Evolutionary conservation across 306 rosid genomes (phyloP), one percentile per base, ranked within the genome.

Genomic region (Oemleria cerasiformis): DNA sequence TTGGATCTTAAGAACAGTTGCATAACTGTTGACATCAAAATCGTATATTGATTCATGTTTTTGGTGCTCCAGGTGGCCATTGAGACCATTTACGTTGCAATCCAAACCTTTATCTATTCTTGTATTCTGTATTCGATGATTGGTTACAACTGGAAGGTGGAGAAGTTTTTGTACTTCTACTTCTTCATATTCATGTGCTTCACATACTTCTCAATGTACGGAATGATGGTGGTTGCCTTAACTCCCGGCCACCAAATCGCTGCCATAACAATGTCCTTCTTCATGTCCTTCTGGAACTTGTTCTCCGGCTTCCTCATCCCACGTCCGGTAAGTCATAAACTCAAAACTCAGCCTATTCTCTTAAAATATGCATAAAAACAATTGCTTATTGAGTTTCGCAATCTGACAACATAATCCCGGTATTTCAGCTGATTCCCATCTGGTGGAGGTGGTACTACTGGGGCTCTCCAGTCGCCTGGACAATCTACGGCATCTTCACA

Each of bases 401-500:
- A 30, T 30, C 36, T 30, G 36, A 30, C 36, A 30, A 30, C 36
- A 30, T 30, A 30, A 30, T 30, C 36, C 36, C 3, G 36, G 36
- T 1, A 3, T 30, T 30, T 59, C 86, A 88, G 97, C 77, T 73
- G 47, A 92, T 89, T 65, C 96, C 97, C 2, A 50, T 84, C 40
- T 92, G 96, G 97, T 87, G 96, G 96, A 87, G 93, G 64, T 92
- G 96, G 97, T 87, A 89, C 73, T 86, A 89, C 67, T 89, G 93
- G 97, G 85, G 74, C 1, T 89, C 92, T 9, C 97, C 97, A 5
- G 75, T 84, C 51, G 88, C 97, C 6, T 92, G 97, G 97, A 81
- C 96, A 39, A 78, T 92, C 57, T 87, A 92, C 65, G 97, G 97
- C 3, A 5, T 85, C 9, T 55, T 82, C 12, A 58, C 87, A 50